Evolutionary conservation across 192 early-diverging fungal genomes (phyloP), one percentile per base, ranked within the genome.

Genomic region (Coemansia sp.): DNA sequence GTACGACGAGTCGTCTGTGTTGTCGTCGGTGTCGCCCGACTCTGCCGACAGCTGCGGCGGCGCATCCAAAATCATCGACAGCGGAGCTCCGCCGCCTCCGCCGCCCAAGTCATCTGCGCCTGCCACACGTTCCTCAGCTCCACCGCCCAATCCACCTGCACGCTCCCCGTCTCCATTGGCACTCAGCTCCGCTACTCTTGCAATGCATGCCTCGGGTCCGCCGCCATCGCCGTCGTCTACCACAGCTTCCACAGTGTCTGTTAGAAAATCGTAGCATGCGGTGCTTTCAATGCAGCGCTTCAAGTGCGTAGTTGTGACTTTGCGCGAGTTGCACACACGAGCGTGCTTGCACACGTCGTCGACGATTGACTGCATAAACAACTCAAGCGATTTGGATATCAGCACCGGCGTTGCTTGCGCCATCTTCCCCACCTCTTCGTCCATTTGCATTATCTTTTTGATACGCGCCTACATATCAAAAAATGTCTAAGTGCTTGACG

Each of bases 391-490:
- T 78, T 80, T 88, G 85, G 93, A 96, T 50, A 97, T 94, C 29
- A 99, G 84, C 19, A 97, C 88, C 4, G 97, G 97, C 10, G 97
- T 99, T 20, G 93, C 94, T 65, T 95, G 92, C 1, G 95, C 92
- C 69, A 99, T 94, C 75, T 99, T 99, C 50, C 97, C 97, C 2
- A 99, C 94, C 69, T 99, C 97, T 53, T 99, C 97, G 75, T 99
- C 97, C 79, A 91, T 87, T 70, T 97, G 93, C 97, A 99, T 99
- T 62, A 99, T 99, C 87, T 97, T 96, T 73, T 99, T 99, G 83
- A 99, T 99, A 39, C 97, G 90, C 18, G 94, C 96, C 94, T 98
- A 81, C 49, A 47, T n/a, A 18, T 3, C 53, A 16, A 54, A n/a
- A 22, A 24, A 16, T 27, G 23, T 11, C n/a, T 54, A 14, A 26